Conservation (phyloP, 2,329 filamentous ascomycete species). For the Aureobasidium sp. region DNA sequence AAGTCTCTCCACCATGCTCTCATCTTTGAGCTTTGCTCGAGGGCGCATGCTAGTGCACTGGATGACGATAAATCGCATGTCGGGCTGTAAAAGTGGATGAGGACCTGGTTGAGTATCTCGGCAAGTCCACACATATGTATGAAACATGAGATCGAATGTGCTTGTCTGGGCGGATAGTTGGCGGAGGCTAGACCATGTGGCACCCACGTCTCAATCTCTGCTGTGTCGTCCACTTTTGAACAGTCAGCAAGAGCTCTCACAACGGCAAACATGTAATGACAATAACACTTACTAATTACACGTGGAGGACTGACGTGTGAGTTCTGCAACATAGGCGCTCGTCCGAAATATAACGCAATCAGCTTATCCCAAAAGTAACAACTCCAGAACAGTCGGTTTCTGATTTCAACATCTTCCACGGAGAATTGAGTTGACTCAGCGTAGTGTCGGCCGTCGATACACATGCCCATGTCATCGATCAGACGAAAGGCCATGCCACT, state of each 20-base stretch:
- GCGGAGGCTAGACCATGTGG: neutral
- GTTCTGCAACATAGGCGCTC: constrained; percentile 48
- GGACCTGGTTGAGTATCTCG: neutral
- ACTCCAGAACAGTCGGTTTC: constrained; percentile 54
- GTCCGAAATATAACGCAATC: constrained; percentile 51
- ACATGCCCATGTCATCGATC: constrained; percentile 43
- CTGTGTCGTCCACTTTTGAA: constrained; percentile 47
- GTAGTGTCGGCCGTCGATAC: constrained; percentile 27
- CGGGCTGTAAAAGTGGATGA: neutral
- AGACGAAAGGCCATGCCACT: constrained; percentile 45
- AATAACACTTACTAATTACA: neutral
- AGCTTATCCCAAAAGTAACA: constrained; percentile 59
- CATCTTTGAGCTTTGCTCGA: constrained; percentile 27
- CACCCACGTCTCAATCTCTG: constrained; percentile 24
- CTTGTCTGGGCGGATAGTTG: neutral
- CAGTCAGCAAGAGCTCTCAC: constrained; percentile 35
- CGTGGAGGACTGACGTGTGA: constrained; percentile 22
- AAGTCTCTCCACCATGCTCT: constrained; percentile 52
- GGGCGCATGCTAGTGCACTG: neutral
- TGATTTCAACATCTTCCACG: constrained; percentile 53
- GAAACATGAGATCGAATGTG: constrained; percentile 1
- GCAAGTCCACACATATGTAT: neutral
- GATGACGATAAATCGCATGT: neutral
- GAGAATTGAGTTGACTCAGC: constrained; percentile 34
- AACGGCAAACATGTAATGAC: constrained; percentile 19